These are phyloP conservation scores for Opeltia flavorubescens DNA, from an alignment of 495 filamentous ascomycete genomes.

Conservation along the genomic window DNA sequence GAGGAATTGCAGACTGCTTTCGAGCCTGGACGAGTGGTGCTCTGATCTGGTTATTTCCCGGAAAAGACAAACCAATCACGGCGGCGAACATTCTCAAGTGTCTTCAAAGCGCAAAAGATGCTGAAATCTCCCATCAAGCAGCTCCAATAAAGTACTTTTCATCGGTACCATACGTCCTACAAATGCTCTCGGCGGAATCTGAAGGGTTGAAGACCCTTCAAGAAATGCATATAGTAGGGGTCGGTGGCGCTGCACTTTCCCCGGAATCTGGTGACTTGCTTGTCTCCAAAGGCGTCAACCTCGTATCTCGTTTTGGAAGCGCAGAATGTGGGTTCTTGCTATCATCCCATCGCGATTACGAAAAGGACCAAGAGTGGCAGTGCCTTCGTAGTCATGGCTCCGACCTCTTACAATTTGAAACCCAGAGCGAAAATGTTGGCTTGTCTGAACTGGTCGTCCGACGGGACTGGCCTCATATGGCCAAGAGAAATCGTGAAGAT, in stretches of 20 bases:
- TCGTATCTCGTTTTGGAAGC: constrained; percentile 42
- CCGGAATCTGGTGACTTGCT: constrained; percentile 29
- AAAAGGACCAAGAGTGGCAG: constrained; percentile 48
- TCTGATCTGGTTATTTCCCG: constrained; percentile 42
- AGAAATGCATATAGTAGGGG: constrained; percentile 39
- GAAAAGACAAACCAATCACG: constrained; percentile 33
- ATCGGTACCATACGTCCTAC: constrained; percentile 41
- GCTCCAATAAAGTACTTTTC: constrained; percentile 35
- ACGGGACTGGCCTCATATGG: constrained; percentile 48
- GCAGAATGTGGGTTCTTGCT: constrained; percentile 44
- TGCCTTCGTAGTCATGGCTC: constrained; percentile 37
- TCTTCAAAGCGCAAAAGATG: constrained; percentile 14
- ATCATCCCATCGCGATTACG: constrained; percentile 35
- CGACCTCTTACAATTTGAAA: constrained; percentile 35
- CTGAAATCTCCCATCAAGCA: not conserved
- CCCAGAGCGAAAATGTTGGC: constrained; percentile 26
- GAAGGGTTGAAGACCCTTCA: constrained; percentile 24
- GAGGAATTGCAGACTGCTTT: constrained; percentile 43
- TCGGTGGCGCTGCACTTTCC: constrained; percentile 43
- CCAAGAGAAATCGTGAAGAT: constrained; percentile 42
- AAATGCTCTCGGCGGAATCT: constrained; percentile 26
- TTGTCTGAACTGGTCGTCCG: constrained; percentile 45
- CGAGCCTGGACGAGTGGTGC: constrained; percentile 36
- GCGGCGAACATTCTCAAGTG: constrained; percentile 27
- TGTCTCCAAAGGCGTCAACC: constrained; percentile 29